Evolutionary conservation across 2,329 filamentous ascomycete genomes (phyloP), one percentile per base, ranked within the genome.

Genomic region (Pseudocercospora macadamiae): DNA sequence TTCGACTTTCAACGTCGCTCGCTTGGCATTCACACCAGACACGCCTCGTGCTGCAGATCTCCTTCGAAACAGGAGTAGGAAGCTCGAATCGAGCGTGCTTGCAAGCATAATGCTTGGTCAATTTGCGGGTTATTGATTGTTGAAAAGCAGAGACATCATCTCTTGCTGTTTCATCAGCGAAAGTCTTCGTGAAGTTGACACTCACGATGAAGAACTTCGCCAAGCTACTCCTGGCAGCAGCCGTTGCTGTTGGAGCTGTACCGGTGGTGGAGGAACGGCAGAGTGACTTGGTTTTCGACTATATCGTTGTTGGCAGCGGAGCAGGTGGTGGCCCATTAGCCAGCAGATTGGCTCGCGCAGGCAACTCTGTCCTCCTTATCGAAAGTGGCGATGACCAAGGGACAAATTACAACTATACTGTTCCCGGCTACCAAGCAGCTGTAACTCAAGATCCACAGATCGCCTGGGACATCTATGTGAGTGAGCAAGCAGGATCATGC

Each of bases 321-420:
- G 77, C 83, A 4, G 83, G 84, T n/a, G 84, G 84, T 48, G 83
- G 80, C 8, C 83, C 83, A 3, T 70, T 86, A 3, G 83, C 84
- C 5, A 80, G 81, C 14, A 78, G 83, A 30, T 79, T 87, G 19
- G 84, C 84, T 18, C 74, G 82, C 51, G 80, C 82, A 19, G 84
- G 84, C 44, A 78, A 83, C 72, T 82, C 79, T 63, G 82, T 82
- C 1, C 80, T 87, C n/a, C 78, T 87, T 3, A 79, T 86, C 23
- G 83, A 86, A 64, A 82, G 83, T 14, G 83, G 83, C 45, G 82
- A 84, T 59, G 84, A 87, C 64, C 80, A 85, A 61, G 80, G 78
- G 16, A 73, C 76, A 52, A 76, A 76, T 45, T 71, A 75, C 59
- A 80, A 83, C 26, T 80, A 83, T 60, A 77, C 82, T 4, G 77